These are phyloP conservation scores for Ganoderma sinense DNA, from an alignment of 1,284 basidiomycete genomes.

Conservation along the genomic window DNA sequence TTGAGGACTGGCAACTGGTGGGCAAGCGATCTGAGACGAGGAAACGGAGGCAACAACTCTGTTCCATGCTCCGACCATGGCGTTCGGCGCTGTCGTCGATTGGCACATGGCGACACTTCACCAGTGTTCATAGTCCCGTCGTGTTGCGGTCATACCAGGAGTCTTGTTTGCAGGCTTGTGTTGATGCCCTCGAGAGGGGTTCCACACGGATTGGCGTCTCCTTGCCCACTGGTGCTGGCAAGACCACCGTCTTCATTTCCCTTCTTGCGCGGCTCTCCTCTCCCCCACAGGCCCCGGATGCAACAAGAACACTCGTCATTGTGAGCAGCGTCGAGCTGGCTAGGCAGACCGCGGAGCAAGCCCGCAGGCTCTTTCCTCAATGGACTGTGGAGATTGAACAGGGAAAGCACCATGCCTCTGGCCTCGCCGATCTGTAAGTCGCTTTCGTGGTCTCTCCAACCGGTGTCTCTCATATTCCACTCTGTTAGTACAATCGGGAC, in stretches of 20 bases:
- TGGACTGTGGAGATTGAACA: slow-evolving; percentile 94
- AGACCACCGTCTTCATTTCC: slow-evolving; percentile 92
- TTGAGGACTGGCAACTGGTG: too few species aligned
- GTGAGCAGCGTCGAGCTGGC: slow-evolving; percentile 92
- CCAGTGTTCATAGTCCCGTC: slow-evolving; percentile 27
- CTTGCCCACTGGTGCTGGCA: slow-evolving; percentile 91
- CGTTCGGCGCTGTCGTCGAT: neutral
- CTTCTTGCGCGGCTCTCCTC: slow-evolving; percentile 70
- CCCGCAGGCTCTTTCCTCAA: slow-evolving; percentile 70
- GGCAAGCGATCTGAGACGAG: neutral
- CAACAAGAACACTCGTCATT: slow-evolving; percentile 77
- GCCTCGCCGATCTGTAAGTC: slow-evolving; percentile 82
- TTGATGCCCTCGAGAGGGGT: slow-evolving; percentile 69
- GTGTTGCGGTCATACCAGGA: slow-evolving; percentile 90
- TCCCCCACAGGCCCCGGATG: slow-evolving; percentile 49
- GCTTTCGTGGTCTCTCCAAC: neutral
- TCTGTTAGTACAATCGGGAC: slow-evolving; percentile 84
- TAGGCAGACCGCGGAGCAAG: slow-evolving; percentile 84
- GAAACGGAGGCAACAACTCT: neutral
- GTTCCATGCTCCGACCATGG: slow-evolving; percentile 35
- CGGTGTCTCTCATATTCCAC: neutral
- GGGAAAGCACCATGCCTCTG: slow-evolving; percentile 83
- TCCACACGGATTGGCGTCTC: slow-evolving; percentile 90
- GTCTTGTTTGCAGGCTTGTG: slow-evolving; percentile 84
- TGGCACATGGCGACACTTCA: slow-evolving; percentile 24